phyloP scores from a whole-genome alignment of 2,329 filamentous ascomycete species.

The Aspergillus unguis region DNA sequence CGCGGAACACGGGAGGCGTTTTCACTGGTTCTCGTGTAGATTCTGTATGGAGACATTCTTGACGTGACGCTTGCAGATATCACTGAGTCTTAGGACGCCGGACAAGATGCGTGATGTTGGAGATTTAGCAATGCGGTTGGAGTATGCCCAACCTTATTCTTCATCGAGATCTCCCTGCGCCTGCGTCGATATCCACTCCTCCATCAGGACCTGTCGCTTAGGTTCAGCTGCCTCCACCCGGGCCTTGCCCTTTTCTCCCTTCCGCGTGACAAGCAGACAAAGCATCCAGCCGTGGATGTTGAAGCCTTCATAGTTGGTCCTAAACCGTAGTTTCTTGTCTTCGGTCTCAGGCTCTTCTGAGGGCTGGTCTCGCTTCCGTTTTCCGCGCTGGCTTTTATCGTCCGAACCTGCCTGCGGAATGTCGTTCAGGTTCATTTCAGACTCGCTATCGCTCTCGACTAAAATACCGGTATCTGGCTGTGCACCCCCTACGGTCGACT shows the following conservation, averaged over 20 bases:
- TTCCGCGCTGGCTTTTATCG: constrained; percentile 17
- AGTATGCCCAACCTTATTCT: constrained; percentile 22
- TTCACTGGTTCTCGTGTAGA: too few species aligned
- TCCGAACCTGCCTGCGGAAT: constrained; percentile 50
- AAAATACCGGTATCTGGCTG: constrained; percentile 42
- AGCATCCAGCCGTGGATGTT: constrained; percentile 91
- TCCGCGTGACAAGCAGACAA: constrained; percentile 81
- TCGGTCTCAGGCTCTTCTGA: constrained; percentile 49
- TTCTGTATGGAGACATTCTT: too few species aligned
- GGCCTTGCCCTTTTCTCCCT: constrained; percentile 47
- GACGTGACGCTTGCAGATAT: too few species aligned
- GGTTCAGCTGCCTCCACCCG: constrained; percentile 35
- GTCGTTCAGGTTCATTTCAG: constrained; percentile 47
- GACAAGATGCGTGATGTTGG: too few species aligned
- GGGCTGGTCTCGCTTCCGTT: constrained; percentile 35
- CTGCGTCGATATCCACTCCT: constrained; percentile 85
- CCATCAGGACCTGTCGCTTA: constrained; percentile 68
- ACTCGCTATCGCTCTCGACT: constrained; percentile 62
- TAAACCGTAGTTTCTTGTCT: constrained; percentile 87
- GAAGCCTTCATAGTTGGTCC: constrained; percentile 90
- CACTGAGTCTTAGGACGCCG: too few species aligned
- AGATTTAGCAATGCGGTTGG: too few species aligned
- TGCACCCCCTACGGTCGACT: not conserved
- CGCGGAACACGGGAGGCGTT: too few species aligned
- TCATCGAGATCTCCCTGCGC: constrained; percentile 41